Evolutionary conservation across 2,329 filamentous ascomycete genomes (phyloP), one percentile per base, ranked within the genome.

Genomic region (Paracoccidioides lutzii): DNA sequence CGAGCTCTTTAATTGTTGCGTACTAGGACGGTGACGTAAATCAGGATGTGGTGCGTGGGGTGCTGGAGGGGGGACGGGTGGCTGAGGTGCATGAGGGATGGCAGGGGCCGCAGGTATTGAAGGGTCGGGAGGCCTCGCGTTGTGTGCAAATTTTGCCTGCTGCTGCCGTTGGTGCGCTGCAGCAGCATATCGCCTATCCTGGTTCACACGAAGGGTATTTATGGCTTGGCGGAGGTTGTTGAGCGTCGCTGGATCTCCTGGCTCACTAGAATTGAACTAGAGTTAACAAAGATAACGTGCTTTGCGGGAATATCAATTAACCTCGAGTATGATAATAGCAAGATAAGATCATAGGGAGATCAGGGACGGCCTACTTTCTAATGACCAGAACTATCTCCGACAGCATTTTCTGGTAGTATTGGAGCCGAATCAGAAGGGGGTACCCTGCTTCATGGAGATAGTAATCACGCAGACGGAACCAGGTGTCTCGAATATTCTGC

Each of bases 371-470:
- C 63, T 69, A 80, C 78, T 72, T 73, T 66, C 70, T 73, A 57
- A 78, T 60, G 52, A 72, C 65, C 59, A 73, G 69, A 65, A 67
- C 59, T 61, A 78, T 61, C 53, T 71, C 71, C 51, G 74, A 67
- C 43, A 81, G 62, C 61, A 79, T 79, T 6, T 69, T 66, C 53
- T 74, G 72, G 63, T 79, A 81, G 58, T 73, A 71, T 37, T 75
- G 71, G 37, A 83, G 64, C 30, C 79, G 73, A 40, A 71, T 67
- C 9, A 69, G 65, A 38, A 83, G 64, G 7, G 71, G 66, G 50
- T 74, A 73, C 3, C 75, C 70, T 40, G 73, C 72, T 62, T 80
- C 73, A 10, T 67, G 62, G 58, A 70, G 71, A 59, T 81, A 75
- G 52, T 73, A 71, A 10, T 68, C 62, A 57, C 71, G 68, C 38